phyloP scores from a whole-genome alignment of 306 rosid species.

The Cucumis hystrix region DNA sequence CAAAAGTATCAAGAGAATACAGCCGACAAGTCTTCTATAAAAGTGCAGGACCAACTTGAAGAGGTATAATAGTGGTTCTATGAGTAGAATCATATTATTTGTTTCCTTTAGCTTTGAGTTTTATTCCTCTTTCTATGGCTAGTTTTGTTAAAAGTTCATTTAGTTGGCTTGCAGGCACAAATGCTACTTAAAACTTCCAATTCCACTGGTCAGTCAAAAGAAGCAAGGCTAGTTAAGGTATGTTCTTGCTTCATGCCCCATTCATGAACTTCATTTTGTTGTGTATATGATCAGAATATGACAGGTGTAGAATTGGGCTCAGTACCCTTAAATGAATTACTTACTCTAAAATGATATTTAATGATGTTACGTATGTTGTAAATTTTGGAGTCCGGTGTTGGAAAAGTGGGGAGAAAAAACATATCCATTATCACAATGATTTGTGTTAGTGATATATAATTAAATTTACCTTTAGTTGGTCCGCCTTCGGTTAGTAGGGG shows the following conservation, averaged over 20 bases:
- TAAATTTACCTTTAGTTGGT: too few relatives aligned
- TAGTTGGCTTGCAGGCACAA: slow-evolving; percentile 77
- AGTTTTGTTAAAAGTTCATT: slow-evolving; percentile 40
- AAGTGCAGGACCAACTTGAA: slow-evolving; percentile 77
- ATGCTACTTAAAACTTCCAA: slow-evolving; percentile 77
- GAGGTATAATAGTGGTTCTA: slow-evolving; percentile 44
- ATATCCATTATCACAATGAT: not conserved
- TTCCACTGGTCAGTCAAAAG: slow-evolving; percentile 93
- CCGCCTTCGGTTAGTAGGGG: too few relatives aligned
- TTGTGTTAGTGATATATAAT: not conserved
- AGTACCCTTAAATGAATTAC: not conserved
- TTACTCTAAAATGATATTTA: not conserved
- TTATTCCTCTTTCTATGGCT: not conserved
- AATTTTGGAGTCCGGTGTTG: not conserved
- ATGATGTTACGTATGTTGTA: not conserved
- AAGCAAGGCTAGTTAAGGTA: slow-evolving; percentile 99
- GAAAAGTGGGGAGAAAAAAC: not conserved
- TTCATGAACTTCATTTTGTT: not conserved
- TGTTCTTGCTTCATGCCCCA: slow-evolving; percentile 8
- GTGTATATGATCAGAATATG: not conserved
- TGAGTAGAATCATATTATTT: not conserved
- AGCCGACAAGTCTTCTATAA: slow-evolving; percentile 31
- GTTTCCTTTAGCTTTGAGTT: not conserved
- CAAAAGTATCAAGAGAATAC: slow-evolving; percentile 41
- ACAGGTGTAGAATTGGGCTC: not conserved